phyloP scores from a whole-genome alignment of 352 stramenopile genomes.

The Pythium monospermum region DNA sequence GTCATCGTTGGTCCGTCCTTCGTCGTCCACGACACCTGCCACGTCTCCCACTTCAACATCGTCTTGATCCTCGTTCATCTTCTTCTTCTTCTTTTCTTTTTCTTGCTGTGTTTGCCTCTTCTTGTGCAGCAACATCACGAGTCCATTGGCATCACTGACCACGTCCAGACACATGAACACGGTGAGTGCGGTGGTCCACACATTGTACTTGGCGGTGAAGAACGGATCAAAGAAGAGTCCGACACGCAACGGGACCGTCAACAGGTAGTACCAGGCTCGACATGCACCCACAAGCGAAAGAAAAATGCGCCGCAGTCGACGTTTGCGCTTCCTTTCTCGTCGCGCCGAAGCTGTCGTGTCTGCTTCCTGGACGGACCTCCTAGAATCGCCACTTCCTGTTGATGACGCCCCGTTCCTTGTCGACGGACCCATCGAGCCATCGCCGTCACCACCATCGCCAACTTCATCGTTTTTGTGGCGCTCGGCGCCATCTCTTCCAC shows the following conservation, averaged over 20 bases:
- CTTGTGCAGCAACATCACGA: constrained; percentile 4
- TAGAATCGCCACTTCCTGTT: neutral
- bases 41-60: neutral
- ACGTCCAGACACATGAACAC: constrained; percentile 21
- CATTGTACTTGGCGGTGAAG: neutral
- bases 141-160: constrained; percentile 11
- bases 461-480: neutral
- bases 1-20: too few species aligned
- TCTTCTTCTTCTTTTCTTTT: neutral
- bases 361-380: neutral
- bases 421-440: too few species aligned
- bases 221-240: constrained; percentile 30
- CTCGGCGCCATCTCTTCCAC: neutral
- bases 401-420: constrained; percentile 2
- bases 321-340: neutral
- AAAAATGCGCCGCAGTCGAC: constrained; percentile 1
- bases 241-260: constrained; percentile 25
- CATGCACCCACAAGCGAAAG: neutral
- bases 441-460: neutral
- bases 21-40: neutral
- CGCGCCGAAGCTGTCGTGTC: neutral
- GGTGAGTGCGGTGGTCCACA: constrained; percentile 17
- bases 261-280: constrained; percentile 19
- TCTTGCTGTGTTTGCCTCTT: neutral
- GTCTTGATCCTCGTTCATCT: neutral